Evolutionary conservation across 768 basidiomycete species (phyloP).

Genomic region (Russula sp.): DNA sequence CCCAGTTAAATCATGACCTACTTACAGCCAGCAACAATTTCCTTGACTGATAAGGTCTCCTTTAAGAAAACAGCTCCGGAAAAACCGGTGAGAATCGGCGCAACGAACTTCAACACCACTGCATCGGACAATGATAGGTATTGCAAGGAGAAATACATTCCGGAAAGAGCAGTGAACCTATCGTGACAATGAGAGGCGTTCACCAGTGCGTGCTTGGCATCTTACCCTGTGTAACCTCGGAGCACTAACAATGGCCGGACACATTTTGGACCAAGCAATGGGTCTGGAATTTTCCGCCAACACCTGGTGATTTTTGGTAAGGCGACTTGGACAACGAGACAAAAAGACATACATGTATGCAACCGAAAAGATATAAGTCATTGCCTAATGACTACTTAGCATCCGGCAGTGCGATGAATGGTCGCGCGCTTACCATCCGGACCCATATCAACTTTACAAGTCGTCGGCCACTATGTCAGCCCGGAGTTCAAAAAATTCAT

Average conservation of each 20-base stretch:
- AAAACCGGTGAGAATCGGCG: slow-evolving; percentile 57
- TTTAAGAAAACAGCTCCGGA: slow-evolving; percentile 54
- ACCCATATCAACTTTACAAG: slow-evolving; percentile 41
- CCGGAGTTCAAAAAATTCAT: not conserved
- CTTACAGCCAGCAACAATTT: slow-evolving; percentile 49
- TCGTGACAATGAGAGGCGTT: not conserved
- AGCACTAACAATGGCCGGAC: slow-evolving; percentile 49
- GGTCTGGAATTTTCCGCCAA: slow-evolving; percentile 42
- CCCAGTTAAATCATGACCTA: not conserved
- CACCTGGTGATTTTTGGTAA: slow-evolving; percentile 25
- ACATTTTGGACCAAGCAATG: slow-evolving; percentile 61
- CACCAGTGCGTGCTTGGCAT: not conserved
- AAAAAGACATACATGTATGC: slow-evolving; percentile 38
- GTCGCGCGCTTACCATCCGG: slow-evolving; percentile 42
- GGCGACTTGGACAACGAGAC: not conserved
- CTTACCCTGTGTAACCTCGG: slow-evolving; percentile 58
- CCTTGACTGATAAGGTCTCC: slow-evolving; percentile 48
- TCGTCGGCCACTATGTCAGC: not conserved
- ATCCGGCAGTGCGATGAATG: not conserved
- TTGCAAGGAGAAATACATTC: slow-evolving; percentile 62
- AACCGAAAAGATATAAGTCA: slow-evolving; percentile 47
- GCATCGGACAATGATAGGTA: slow-evolving; percentile 76
- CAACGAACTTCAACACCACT: slow-evolving; percentile 67
- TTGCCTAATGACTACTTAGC: slow-evolving; percentile 29
- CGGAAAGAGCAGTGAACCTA: slow-evolving; percentile 68